Percentiles rank a stretch among this genome's conserved stretches.
These are phyloP conservation scores for Wickerhamiella kurtzmanii DNA, from an alignment of 805 yeast genomes.

Conservation along the genomic window DNA sequence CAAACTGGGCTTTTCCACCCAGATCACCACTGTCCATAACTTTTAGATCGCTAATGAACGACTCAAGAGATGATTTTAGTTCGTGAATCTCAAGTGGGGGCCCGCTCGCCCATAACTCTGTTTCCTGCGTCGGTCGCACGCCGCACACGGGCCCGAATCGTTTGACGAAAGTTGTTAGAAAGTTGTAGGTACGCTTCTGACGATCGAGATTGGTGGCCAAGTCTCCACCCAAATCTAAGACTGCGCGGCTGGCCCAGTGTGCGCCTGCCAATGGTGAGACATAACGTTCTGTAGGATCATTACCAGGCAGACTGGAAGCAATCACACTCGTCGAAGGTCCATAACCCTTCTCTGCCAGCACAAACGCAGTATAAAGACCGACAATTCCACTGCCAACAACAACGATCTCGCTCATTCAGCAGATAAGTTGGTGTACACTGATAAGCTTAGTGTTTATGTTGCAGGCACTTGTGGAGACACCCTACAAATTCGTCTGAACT, in stretches of 20 bases:
- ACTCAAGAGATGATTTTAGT: conserved; percentile 34
- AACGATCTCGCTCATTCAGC: conserved; percentile 5
- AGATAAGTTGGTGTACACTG: background rate
- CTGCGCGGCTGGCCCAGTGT: conserved; percentile 36
- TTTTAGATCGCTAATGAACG: conserved; percentile 38
- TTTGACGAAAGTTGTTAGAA: conserved; percentile 32
- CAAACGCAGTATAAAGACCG: conserved; percentile 50
- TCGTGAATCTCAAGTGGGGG: conserved; percentile 37
- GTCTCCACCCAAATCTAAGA: conserved; percentile 44
- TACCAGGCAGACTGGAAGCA: conserved; percentile 66
- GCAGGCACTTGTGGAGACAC: background rate
- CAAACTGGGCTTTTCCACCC: conserved; percentile 36
- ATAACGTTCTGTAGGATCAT: conserved; percentile 43
- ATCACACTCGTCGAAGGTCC: conserved; percentile 36
- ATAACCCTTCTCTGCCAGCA: conserved; percentile 33
- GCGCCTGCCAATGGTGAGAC: conserved; percentile 78
- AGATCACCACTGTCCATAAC: conserved; percentile 28
- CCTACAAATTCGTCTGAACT: no score
- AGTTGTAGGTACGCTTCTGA: conserved; percentile 45
- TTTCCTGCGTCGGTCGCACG: conserved; percentile 39
- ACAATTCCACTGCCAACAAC: conserved; percentile 48
- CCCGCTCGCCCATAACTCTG: conserved; percentile 43
- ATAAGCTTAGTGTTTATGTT: background rate
- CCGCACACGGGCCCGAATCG: conserved; percentile 40
- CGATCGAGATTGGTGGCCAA: conserved; percentile 37